A percentile compares a stretch with the other conserved stretches of the same genome.
phyloP scores from a whole-genome alignment of 331 rosid species.

The Dryas integrifolia region DNA sequence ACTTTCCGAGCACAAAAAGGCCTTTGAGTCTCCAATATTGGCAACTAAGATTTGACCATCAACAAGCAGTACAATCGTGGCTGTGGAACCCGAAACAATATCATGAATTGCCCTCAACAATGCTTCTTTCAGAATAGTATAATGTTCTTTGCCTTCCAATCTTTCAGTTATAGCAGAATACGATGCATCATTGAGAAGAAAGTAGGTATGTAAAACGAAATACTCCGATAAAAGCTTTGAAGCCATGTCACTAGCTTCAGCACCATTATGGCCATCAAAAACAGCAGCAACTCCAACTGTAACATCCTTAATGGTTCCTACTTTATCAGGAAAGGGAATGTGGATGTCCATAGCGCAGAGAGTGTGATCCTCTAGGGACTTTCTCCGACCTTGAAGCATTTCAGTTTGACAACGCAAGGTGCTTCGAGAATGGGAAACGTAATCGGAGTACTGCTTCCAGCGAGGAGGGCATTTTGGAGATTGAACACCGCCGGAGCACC shows the following conservation, averaged over 20 bases:
- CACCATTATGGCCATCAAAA: conserved; percentile 92
- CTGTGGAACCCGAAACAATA: conserved; percentile 84
- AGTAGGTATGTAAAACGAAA: conserved; percentile 80
- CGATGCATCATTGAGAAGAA: conserved; percentile 74
- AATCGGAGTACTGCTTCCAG: conserved; percentile 64
- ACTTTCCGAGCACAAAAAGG: conserved; percentile 79
- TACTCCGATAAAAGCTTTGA: conserved; percentile 81
- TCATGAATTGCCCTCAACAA: conserved; percentile 82
- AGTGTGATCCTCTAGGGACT: conserved; percentile 77
- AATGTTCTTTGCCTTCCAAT: conserved; percentile 37
- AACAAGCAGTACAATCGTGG: conserved; percentile 65
- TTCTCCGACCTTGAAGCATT: conserved; percentile 75
- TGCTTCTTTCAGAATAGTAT: conserved; percentile 78
- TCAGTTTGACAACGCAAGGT: conserved; percentile 63
- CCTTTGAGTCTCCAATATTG: conserved; percentile 95
- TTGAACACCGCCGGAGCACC: conserved; percentile 94
- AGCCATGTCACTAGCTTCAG: conserved; percentile 93
- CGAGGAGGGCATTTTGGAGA: conserved; percentile 82
- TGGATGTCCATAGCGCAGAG: conserved; percentile 78
- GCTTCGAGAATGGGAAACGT: conserved; percentile 40
- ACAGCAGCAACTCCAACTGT: conserved; percentile 74
- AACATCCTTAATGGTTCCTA: conserved; percentile 62
- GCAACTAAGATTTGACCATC: conserved; percentile 87
- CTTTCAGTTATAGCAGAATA: conserved; percentile 48
- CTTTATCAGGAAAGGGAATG: conserved; percentile 66